Evolutionary conservation across 257 asterid genomes (phyloP).

Genomic region (Solanum lycopersicoides): DNA sequence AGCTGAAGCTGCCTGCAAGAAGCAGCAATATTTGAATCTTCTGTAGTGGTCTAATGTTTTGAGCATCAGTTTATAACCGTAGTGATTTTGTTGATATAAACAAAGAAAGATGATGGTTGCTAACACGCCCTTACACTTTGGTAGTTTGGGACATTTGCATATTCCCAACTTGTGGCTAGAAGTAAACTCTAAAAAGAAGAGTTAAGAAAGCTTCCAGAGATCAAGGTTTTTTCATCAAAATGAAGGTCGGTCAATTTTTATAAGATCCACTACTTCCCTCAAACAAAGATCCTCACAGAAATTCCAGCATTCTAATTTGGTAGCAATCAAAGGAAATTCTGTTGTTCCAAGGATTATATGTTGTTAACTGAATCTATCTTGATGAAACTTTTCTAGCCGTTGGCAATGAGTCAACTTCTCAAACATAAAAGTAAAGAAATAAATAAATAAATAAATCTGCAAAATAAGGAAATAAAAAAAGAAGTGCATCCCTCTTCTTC

Average conservation of each 20-base stretch:
- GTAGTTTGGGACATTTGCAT: not conserved
- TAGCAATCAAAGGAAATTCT: not conserved
- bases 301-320: not conserved
- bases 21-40: not conserved
- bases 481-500: not conserved
- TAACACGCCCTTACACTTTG: not conserved
- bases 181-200: not conserved
- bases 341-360: not conserved
- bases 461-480: not conserved
- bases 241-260: not conserved
- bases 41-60: not conserved
- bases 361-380: not conserved
- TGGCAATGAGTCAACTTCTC: not conserved
- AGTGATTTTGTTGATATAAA: not conserved
- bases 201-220: not conserved
- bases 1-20: conserved; percentile 64
- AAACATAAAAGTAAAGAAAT: not conserved
- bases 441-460: not conserved
- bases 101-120: not conserved
- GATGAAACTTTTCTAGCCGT: not conserved
- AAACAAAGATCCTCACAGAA: not conserved
- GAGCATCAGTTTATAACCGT: not conserved
- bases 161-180: not conserved
- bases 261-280: not conserved
- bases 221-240: not conserved